Conservation (phyloP, 2,329 filamentous ascomycete genomes). For the Xylariaceae sp. region DNA sequence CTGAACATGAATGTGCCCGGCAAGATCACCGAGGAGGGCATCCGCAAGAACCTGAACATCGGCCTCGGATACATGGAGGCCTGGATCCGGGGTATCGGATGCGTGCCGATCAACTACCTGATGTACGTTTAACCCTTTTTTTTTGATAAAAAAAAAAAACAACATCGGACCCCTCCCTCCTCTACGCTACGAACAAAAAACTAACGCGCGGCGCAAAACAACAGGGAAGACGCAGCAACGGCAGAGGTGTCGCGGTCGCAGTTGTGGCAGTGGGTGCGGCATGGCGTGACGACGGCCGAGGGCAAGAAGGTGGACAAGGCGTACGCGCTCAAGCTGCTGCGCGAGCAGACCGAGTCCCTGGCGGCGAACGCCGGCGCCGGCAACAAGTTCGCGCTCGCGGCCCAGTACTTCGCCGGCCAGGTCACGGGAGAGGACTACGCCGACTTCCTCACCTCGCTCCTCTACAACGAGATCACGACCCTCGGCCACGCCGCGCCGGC, state of each 20-base stretch:
- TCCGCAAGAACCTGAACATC: slow-evolving; percentile 97
- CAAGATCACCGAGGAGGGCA: slow-evolving; percentile 87
- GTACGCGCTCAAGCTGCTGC: slow-evolving; percentile 83
- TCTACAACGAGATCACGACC: slow-evolving; percentile 41
- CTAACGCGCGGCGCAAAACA: slow-evolving; percentile 6
- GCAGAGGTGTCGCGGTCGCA: slow-evolving; percentile 94
- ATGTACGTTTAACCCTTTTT: slow-evolving; percentile 60
- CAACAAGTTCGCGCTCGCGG: slow-evolving; percentile 89
- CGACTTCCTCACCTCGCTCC: slow-evolving; percentile 78
- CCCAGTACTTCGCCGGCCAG: slow-evolving; percentile 89
- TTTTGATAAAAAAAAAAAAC: no score
- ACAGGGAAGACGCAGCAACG: slow-evolving; percentile 88
- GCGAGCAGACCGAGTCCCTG: slow-evolving; percentile 81
- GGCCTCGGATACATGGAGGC: slow-evolving; percentile 98
- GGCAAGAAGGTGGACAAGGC: slow-evolving; percentile 93
- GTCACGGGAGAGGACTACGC: slow-evolving; percentile 97
- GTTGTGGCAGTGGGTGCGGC: slow-evolving; percentile 92
- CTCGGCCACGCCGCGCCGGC: slow-evolving; percentile 36
- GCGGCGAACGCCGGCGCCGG: slow-evolving; percentile 76
- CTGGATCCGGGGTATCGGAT: slow-evolving; percentile 92
- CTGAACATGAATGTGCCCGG: slow-evolving; percentile 98
- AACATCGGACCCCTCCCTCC: no score
- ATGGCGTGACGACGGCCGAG: slow-evolving; percentile 75
- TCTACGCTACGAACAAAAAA: neutral
- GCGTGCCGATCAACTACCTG: slow-evolving; percentile 95